A percentile compares a stretch with the other conserved stretches of the same genome.
These are phyloP conservation scores for Cladophialophora bantiana DNA, from an alignment of 2,329 filamentous ascomycete genomes.

Conservation along the genomic window DNA sequence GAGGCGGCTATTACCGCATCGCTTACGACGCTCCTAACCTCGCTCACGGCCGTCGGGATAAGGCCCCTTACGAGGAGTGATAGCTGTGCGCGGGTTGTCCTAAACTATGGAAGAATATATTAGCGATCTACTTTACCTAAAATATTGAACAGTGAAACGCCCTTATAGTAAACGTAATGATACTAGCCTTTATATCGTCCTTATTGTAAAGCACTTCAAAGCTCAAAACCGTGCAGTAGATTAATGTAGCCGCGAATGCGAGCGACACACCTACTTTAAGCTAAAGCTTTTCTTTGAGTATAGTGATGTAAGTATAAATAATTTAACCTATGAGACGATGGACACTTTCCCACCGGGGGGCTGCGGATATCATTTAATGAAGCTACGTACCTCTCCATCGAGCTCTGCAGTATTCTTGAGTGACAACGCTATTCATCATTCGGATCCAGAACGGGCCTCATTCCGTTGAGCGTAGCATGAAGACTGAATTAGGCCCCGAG, in stretches of 20 bases:
- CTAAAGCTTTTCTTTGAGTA: neutral
- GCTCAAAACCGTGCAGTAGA: neutral
- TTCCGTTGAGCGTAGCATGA: neutral
- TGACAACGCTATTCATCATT: too few relatives aligned
- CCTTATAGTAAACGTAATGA: neutral
- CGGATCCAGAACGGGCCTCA: neutral
- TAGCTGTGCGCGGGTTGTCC: neutral
- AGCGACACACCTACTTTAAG: neutral
- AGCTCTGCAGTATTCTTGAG: neutral
- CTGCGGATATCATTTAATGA: slow-evolving; percentile 1
- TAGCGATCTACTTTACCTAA: too few relatives aligned
- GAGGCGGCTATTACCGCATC: slow-evolving; percentile 4
- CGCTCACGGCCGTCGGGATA: slow-evolving; percentile 9
- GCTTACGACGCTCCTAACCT: slow-evolving; percentile 10
- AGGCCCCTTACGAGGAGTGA: slow-evolving; percentile 3
- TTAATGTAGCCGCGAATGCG: neutral
- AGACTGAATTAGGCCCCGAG: neutral
- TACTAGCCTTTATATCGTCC: neutral
- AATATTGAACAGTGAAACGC: too few relatives aligned
- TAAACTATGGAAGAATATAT: neutral
- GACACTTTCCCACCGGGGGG: neutral
- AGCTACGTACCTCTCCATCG: neutral
- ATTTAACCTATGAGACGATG: neutral
- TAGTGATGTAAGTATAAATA: too few relatives aligned
- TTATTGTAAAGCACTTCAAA: neutral